Evolutionary conservation across 108 stramenopile genomes (phyloP).

Genomic region (Parietichytrium sp.): DNA sequence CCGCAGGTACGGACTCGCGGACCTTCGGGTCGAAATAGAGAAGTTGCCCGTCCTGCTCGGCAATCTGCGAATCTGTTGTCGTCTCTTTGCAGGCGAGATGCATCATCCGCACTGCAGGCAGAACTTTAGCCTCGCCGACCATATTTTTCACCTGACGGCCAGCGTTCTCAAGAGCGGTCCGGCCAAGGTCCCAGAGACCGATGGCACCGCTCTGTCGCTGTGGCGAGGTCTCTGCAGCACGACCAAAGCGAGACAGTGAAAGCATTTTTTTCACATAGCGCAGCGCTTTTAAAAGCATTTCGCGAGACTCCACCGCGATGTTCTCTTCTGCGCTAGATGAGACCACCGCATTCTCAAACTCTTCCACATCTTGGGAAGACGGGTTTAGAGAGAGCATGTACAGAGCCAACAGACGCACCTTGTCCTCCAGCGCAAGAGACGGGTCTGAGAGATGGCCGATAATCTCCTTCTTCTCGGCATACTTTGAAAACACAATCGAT

Average conservation of each 20-base stretch:
- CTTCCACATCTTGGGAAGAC: slow-evolving; percentile 70
- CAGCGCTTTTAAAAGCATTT: slow-evolving; percentile 69
- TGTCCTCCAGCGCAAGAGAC: slow-evolving; percentile 85
- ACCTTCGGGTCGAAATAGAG: slow-evolving; percentile 89
- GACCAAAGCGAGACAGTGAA: slow-evolving; percentile 58
- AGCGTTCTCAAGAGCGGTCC: slow-evolving; percentile 18
- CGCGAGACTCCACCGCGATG: slow-evolving; percentile 51
- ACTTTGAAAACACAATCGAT: slow-evolving; percentile 65
- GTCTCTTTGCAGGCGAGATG: slow-evolving; percentile 32
- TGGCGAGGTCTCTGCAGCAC: background rate
- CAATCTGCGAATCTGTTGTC: slow-evolving; percentile 63
- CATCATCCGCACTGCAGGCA: background rate
- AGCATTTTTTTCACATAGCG: slow-evolving; percentile 76
- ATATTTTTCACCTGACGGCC: slow-evolving; percentile 33
- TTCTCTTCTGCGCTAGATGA: slow-evolving; percentile 61
- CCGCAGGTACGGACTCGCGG: slow-evolving; percentile 77
- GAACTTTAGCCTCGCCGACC: background rate
- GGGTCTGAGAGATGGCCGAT: slow-evolving; percentile 72
- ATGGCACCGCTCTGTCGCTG: background rate
- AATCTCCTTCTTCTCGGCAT: slow-evolving; percentile 74
- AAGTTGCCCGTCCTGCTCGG: slow-evolving; percentile 85
- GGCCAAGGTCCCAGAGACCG: slow-evolving; percentile 9
- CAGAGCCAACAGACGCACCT: slow-evolving; percentile 83
- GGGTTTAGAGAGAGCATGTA: slow-evolving; percentile 73
- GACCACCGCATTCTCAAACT: slow-evolving; percentile 72